Evolutionary conservation across 2,329 filamentous ascomycete genomes (phyloP).

Genomic region (Waltergamsia citrina): DNA sequence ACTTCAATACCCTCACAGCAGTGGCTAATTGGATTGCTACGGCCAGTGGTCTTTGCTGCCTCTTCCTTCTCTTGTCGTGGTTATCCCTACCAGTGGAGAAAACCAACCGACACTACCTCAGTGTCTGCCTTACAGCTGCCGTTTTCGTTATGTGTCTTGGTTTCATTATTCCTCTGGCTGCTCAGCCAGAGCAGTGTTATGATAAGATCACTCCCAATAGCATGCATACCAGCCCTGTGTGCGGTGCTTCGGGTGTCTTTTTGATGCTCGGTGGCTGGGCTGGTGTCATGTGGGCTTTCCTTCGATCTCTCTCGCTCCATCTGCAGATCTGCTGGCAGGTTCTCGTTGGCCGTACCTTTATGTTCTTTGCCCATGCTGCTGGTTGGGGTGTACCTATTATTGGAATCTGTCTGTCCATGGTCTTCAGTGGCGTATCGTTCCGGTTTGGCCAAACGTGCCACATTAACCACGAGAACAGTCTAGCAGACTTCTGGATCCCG

Average conservation of each 20-base stretch:
- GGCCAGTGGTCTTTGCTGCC: conserved; percentile 58
- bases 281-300: conserved; percentile 82
- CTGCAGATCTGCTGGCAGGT: conserved; percentile 98
- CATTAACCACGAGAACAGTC: conserved; percentile 80
- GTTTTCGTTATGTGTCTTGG: conserved; percentile 76
- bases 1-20: conserved; percentile 47
- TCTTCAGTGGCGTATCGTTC: conserved; percentile 87
- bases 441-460: conserved; percentile 88
- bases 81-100: conserved; percentile 73
- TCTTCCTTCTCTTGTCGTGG: conserved; percentile 75
- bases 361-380: conserved; percentile 69
- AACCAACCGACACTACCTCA: conserved; percentile 88
- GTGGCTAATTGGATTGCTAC: conserved; percentile 80
- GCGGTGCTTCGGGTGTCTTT: conserved; percentile 81
- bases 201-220: conserved; percentile 89
- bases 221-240: conserved; percentile 74
- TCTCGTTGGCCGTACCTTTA: conserved; percentile 79
- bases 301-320: conserved; percentile 84
- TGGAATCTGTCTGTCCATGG: conserved; percentile 66
- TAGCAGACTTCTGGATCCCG: conserved; percentile 85
- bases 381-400: conserved; percentile 80
- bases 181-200: conserved; percentile 71
- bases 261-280: conserved; percentile 79
- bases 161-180: conserved; percentile 80
- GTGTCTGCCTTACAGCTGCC: conserved; percentile 71